Conservation (phyloP, 2,329 filamentous ascomycete species). For the Diaporthe nobilis region DNA sequence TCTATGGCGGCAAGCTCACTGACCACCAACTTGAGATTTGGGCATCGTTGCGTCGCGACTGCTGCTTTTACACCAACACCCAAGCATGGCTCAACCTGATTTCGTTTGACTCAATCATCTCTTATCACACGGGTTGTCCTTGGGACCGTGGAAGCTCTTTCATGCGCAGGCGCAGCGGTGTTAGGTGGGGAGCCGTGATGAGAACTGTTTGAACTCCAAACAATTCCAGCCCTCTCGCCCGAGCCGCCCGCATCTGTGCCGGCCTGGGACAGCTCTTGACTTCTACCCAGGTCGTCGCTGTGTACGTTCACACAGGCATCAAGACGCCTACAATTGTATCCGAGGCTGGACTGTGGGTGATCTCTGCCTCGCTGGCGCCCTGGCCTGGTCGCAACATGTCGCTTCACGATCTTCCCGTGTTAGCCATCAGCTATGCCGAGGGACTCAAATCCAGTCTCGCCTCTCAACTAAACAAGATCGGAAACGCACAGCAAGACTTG, state of each 20-base stretch:
- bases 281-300: no score
- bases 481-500: neutral
- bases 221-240: neutral
- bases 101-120: neutral
- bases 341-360: no score
- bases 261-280: neutral
- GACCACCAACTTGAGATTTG: neutral
- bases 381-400: neutral
- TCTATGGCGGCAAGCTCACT: neutral
- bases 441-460: neutral
- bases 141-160: neutral
- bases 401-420: neutral
- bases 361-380: neutral
- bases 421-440: neutral
- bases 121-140: neutral
- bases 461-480: neutral
- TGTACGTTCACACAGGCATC: no score
- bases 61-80: neutral
- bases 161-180: neutral
- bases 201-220: neutral
- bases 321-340: no score
- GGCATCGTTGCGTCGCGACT: neutral
- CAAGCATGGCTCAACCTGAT: neutral
- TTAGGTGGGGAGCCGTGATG: neutral
- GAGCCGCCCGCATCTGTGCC: neutral